A percentile compares a stretch with the other conserved stretches of the same genome.
These are phyloP conservation scores for Leccinum boreale DNA, from an alignment of 768 basidiomycete species.

Conservation along the genomic window DNA sequence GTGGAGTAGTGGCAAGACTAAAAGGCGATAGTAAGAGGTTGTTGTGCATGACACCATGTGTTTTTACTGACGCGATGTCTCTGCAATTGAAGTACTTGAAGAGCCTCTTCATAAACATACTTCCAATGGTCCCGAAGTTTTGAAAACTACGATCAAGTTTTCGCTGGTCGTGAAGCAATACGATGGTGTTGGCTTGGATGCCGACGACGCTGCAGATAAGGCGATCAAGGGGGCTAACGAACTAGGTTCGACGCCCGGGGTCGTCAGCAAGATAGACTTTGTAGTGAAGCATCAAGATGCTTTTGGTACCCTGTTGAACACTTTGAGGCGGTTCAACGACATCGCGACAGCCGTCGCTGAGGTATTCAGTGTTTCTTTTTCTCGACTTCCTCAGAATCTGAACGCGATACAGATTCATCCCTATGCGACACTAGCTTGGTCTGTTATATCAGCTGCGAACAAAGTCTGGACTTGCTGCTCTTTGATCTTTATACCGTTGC, in stretches of 20 bases:
- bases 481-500: not conserved
- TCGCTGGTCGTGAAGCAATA: not conserved
- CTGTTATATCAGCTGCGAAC: not conserved
- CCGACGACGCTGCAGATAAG: not conserved
- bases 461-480: not conserved
- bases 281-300: not conserved
- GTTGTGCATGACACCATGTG: not conserved
- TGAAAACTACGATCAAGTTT: not conserved
- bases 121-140: not conserved
- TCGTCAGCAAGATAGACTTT: not conserved
- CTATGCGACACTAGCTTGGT: not conserved
- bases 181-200: not conserved
- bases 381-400: not conserved
- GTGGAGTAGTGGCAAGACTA: not conserved
- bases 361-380: not conserved
- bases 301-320: not conserved
- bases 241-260: not conserved
- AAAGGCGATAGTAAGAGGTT: not conserved
- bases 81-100: not conserved
- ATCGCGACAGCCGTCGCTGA: not conserved
- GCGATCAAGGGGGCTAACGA: not conserved
- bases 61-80: not conserved
- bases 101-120: not conserved
- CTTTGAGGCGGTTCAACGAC: not conserved
- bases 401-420: conserved; percentile 1